Conservation (phyloP, 192 early-diverging fungal genomes). For the Globomyces pollinis-pini region DNA sequence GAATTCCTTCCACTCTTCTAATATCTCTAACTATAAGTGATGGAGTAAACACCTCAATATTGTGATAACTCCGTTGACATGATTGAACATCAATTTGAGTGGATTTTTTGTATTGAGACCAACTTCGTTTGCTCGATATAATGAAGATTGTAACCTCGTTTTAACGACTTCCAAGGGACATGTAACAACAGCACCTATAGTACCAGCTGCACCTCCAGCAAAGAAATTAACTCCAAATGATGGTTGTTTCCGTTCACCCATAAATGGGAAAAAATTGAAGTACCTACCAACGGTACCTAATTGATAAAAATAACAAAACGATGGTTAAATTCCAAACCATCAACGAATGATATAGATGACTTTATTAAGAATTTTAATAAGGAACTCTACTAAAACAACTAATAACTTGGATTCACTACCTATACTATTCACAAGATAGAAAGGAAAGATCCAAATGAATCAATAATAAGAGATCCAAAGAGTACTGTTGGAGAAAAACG, state of each 20-base stretch:
- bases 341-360: too few relatives aligned
- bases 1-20: conserved; percentile 69
- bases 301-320: too few relatives aligned
- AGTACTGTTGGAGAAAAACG: too few relatives aligned
- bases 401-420: too few relatives aligned
- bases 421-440: too few relatives aligned
- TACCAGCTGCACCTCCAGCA: conserved; percentile 58
- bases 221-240: conserved; percentile 47
- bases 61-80: conserved; percentile 22
- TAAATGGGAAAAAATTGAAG: too few relatives aligned
- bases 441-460: too few relatives aligned
- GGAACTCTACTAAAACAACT: too few relatives aligned
- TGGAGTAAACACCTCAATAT: conserved; percentile 14
- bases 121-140: conserved; percentile 15
- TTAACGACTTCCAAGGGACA: conserved; percentile 93
- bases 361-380: too few relatives aligned
- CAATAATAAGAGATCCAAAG: too few relatives aligned
- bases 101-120: conserved; percentile 20
- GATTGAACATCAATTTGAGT: conserved; percentile 5
- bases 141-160: conserved; percentile 76
- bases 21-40: conserved; percentile 34
- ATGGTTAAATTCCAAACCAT: too few relatives aligned
- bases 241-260: background rate
- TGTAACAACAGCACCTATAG: conserved; percentile 77
- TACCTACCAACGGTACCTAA: too few relatives aligned